Conservation (phyloP, 495 filamentous ascomycete genomes). For the Daldinia loculata region DNA sequence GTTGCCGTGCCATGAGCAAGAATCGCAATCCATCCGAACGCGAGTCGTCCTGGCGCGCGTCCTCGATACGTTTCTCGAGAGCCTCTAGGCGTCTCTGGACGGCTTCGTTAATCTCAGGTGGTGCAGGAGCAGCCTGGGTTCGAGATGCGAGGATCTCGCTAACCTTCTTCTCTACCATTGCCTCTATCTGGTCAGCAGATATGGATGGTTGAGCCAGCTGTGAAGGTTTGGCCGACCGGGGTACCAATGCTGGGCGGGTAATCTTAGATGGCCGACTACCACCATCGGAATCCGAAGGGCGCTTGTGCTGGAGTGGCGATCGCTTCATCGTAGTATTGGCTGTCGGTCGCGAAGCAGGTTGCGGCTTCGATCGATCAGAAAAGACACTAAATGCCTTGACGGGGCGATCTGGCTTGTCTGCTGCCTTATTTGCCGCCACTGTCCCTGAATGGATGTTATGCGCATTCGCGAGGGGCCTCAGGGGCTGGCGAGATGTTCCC, state of each 20-base stretch:
- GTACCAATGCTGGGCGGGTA: conserved; percentile 38
- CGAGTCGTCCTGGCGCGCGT: conserved; percentile 32
- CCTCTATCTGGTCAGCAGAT: conserved; percentile 83
- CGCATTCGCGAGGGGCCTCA: conserved; percentile 73
- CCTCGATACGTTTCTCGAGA: conserved; percentile 83
- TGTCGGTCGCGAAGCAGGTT: conserved; percentile 40
- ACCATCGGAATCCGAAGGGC: conserved; percentile 53
- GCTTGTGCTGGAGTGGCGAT: conserved; percentile 52
- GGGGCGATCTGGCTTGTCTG: conserved; percentile 72
- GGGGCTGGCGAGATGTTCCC: conserved; percentile 72
- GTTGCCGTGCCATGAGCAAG: conserved; percentile 90
- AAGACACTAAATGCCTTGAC: conserved; percentile 84
- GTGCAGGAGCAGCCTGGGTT: conserved; percentile 56
- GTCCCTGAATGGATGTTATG: conserved; percentile 66
- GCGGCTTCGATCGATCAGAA: conserved; percentile 69
- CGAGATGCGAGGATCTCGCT: conserved; percentile 84
- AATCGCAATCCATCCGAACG: conserved; percentile 83
- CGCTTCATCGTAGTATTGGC: conserved; percentile 52
- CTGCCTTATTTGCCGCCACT: conserved; percentile 49
- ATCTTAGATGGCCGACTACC: conserved; percentile 54
- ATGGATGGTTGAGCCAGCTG: conserved; percentile 55
- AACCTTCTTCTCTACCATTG: conserved; percentile 90
- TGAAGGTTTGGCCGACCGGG: conserved; percentile 53
- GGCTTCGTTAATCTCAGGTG: conserved; percentile 72
- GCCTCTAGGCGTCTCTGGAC: conserved; percentile 82